Evolutionary conservation across 768 basidiomycete species (phyloP).

Genomic region (Epithele typhae): DNA sequence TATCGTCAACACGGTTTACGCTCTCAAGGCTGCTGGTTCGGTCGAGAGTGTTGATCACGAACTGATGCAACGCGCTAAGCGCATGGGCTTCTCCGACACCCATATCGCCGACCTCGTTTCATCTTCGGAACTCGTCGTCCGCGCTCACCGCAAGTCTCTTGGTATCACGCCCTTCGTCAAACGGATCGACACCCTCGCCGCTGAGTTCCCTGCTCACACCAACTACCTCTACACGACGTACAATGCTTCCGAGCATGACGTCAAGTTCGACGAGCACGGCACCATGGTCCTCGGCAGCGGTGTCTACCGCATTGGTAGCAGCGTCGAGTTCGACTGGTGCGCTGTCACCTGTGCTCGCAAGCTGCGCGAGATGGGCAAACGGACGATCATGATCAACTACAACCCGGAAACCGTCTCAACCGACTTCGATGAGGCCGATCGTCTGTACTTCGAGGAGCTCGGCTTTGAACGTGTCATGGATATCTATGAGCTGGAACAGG

Average conservation of each 20-base stretch:
- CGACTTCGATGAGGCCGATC: constrained; percentile 99
- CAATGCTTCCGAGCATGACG: constrained; percentile 93
- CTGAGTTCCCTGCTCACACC: constrained; percentile 97
- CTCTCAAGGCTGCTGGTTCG: constrained; percentile 65
- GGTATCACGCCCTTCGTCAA: constrained; percentile 96
- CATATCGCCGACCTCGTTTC: constrained; percentile 85
- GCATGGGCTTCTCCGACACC: constrained; percentile 90
- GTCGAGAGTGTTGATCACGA: constrained; percentile 67
- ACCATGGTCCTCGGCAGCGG: constrained; percentile 99
- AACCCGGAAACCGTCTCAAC: constrained; percentile 99
- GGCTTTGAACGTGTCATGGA: constrained; percentile 99
- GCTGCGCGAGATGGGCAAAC: constrained; percentile 87
- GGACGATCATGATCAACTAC: constrained; percentile 99
- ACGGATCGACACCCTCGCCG: constrained; percentile 97
- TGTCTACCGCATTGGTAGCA: constrained; percentile 97
- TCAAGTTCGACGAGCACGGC: constrained; percentile 92
- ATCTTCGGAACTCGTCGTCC: constrained; percentile 72
- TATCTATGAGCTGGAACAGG: constrained; percentile 93
- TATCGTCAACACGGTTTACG: constrained; percentile 84
- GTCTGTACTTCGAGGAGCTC: constrained; percentile 97
- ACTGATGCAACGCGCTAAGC: constrained; percentile 84
- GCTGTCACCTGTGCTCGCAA: constrained; percentile 97
- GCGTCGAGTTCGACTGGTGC: constrained; percentile 99
- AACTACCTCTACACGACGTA: constrained; percentile 99
- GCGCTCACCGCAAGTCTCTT: constrained; percentile 80